Conservation (phyloP, 805 yeast species). For the Barnettozyma californica region DNA sequence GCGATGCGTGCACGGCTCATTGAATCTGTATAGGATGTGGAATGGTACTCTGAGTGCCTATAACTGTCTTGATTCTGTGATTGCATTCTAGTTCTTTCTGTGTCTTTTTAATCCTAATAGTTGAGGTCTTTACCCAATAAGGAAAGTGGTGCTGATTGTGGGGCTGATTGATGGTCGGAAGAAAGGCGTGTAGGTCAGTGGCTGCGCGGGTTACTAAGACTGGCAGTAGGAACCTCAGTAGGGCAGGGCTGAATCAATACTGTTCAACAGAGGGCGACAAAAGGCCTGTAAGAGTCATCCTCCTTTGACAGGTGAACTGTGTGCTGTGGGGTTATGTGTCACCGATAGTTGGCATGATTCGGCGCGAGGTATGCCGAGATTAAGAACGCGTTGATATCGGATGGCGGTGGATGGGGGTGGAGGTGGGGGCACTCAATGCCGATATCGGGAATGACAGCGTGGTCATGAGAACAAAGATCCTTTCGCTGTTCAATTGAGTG, state of each 20-base stretch:
- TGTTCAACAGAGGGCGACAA: not conserved
- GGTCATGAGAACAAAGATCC: no score
- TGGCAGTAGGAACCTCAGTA: not conserved
- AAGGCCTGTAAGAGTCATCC: not conserved
- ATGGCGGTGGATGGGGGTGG: no score
- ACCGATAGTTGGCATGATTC: not conserved
- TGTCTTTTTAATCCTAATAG: not conserved
- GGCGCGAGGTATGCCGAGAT: not conserved
- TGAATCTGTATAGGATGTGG: not conserved
- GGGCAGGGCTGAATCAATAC: not conserved
- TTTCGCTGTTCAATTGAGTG: no score
- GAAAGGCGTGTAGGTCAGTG: not conserved
- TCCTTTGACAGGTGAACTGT: not conserved
- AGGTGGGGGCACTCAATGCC: not conserved
- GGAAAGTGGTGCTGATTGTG: not conserved
- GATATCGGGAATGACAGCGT: not conserved
- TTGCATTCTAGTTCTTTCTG: not conserved
- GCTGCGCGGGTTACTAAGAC: not conserved
- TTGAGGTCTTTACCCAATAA: not conserved
- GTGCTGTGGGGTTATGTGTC: not conserved
- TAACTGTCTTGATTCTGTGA: not conserved
- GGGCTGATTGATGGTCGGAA: not conserved
- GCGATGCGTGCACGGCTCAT: not conserved
- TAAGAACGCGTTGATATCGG: no score
- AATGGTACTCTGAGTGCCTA: not conserved